Evolutionary conservation across 345 rosid species (phyloP), one percentile per base, ranked within the genome.

Genomic region (Microcos paniculata): DNA sequence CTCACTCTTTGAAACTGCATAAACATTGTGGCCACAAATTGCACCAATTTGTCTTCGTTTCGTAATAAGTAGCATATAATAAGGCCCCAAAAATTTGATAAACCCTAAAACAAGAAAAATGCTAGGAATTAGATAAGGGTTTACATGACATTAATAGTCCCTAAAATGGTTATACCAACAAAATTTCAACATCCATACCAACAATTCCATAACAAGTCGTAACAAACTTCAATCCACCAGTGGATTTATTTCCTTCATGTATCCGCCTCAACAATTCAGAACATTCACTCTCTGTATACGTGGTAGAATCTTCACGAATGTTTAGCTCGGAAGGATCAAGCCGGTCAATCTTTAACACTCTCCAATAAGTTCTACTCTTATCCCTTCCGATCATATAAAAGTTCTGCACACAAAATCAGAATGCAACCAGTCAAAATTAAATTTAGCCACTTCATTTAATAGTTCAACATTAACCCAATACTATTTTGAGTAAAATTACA

Each of bases 51-150:
- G 90, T 85, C 97, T 91, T 84, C 97, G 86, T 82, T 87, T 87
- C 51, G 99, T 96, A 57, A 96, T 92, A 51, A 96, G 85, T 59
- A 96, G 82, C 98, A 96, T 93, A 89, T 96, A 94, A 63, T 96
- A 96, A 26, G 99, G 98, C 68, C 98, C 99, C 83, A 92, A 84
- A 87, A 94, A 96, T 79, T 91, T 94, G 72, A 96, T 85, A 76
- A 92, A 96, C 72, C 99, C 98, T 96, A 84, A 31, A 52, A 81
- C 55, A 40, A 8, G 77, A 71, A 63, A 85, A 45, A 76, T 11
- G 42, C 42, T 18, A 2, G 42, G 43, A 28, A 74, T 64, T 56
- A 59, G 31, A 7, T 26, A 21, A 58, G 18, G 38, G 24, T 57
- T 61, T 45, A 21, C 31, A 73, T 58, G 58, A 58, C 33, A 56